These are phyloP conservation scores for Amborella trichopoda DNA, from an alignment of 164 flowering plant species.

Conservation along the genomic window DNA sequence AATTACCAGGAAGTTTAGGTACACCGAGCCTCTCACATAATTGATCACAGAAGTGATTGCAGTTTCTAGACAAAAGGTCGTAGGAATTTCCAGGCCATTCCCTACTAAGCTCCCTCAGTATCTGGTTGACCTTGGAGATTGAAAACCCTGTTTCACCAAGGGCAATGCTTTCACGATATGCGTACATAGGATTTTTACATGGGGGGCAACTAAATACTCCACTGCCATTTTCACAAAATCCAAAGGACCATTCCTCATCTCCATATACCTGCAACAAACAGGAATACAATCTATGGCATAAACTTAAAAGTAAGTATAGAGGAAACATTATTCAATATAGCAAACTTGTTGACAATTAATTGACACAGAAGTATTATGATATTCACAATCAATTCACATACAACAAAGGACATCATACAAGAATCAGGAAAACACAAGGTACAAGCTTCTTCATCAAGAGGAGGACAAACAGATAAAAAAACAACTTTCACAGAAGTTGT, in stretches of 20 bases:
- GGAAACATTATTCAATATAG: no score
- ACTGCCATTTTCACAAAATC: conserved; percentile 83
- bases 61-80: conserved; percentile 77
- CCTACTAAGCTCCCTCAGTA: conserved; percentile 76
- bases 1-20: conserved; percentile 90
- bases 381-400: no score
- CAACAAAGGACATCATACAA: no score
- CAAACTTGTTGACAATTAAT: no score
- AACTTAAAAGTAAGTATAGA: no score
- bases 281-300: no score
- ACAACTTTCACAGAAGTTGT: no score
- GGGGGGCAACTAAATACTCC: conserved; percentile 90
- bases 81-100: conserved; percentile 92
- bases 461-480: no score
- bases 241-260: conserved; percentile 95
- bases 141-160: conserved; percentile 62
- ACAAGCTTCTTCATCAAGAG: no score
- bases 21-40: conserved; percentile 83
- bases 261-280: conserved; percentile 57
- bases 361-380: no score
- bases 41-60: conserved; percentile 97
- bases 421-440: no score
- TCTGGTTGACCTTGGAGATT: conserved; percentile 60
- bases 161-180: conserved; percentile 68
- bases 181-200: conserved; percentile 84